Base-by-base conservation (phyloP, 2,329 filamentous ascomycete species). In the Sporothrix humicola region DNA sequence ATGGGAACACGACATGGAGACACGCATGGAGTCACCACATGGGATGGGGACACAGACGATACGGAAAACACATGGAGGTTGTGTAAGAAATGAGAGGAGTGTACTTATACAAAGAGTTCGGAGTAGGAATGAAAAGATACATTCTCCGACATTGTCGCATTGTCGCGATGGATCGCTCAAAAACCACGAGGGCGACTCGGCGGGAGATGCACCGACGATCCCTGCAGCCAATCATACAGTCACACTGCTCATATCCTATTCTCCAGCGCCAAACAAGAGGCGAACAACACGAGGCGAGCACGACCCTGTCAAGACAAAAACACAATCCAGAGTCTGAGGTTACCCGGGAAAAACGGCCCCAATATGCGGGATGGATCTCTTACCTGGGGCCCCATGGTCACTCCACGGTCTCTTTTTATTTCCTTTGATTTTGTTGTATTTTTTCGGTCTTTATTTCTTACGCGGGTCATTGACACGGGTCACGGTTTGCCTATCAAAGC, bases 201-300 rank as follows among this genome's bases (percentile, higher is more conserved):
- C 6, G 58, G 56, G 58, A 63, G 37, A 71, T 61, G 56, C 56
- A 71, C 69, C 69, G 69, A 71, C 23, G 13, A 10, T 44, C 15
- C 26, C 42, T 66, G 61, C 44, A 26, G 42, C 61, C 61, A 65
- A 65, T 48, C 42, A 65, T 5, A 20, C 61, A 46, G n/a, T 26
- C 23, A 26, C 31, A 37, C 31, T 37, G 31, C 61, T 65, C 59
- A 65, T 46, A n/a, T 46, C 59, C 37, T 44, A 17, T n/a, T 31
- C 58, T n/a, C 42, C 26, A 31, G 37, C 15, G 17, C 42, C 58
- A 61, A 42, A 7, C 17, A 31, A 37, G 31, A 17, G 12, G 31
- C 13, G 17, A 61, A 42, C 31, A 61, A 42, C 31, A 61, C 58
- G n/a, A 52, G 15, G 50, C 17, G 52, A 56, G 52, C 52, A 56